phyloP scores from a whole-genome alignment of 257 asterid genomes.

The Solanum gracilifrons region DNA sequence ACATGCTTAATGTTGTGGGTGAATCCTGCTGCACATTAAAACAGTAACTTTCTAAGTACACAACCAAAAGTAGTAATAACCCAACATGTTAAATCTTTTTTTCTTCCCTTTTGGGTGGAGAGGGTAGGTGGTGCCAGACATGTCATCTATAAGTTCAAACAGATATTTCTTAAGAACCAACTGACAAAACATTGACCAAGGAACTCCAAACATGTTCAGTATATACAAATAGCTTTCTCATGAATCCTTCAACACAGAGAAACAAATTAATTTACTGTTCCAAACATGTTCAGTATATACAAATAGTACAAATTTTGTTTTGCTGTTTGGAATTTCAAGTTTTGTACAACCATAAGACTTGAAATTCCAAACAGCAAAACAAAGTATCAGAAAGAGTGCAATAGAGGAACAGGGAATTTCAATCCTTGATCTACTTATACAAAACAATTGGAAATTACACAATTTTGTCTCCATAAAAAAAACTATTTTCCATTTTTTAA shows the following conservation, averaged over 20 bases:
- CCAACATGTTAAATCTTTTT: background rate
- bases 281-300: too few species aligned
- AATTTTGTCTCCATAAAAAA: background rate
- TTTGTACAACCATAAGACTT: background rate
- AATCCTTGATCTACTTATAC: background rate
- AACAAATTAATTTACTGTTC: background rate
- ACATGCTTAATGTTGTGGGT: conserved; percentile 26
- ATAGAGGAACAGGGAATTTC: background rate
- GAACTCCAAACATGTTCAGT: background rate
- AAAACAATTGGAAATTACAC: background rate
- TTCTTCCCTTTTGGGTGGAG: background rate
- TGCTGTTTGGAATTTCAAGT: too few species aligned
- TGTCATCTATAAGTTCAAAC: background rate
- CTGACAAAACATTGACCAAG: background rate
- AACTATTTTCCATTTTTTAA: background rate
- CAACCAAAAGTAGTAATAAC: background rate
- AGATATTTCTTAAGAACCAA: background rate
- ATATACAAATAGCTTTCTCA: background rate
- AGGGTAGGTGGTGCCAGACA: background rate
- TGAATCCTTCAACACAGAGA: background rate
- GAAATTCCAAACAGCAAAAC: background rate
- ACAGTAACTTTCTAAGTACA: background rate
- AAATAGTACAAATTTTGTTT: too few species aligned
- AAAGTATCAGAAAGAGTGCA: background rate
- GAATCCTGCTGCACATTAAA: conserved; percentile 36